A percentile compares a stretch with the other conserved stretches of the same genome.
phyloP scores from a whole-genome alignment of 352 stramenopile genomes.

The Lagenidium giganteum region DNA sequence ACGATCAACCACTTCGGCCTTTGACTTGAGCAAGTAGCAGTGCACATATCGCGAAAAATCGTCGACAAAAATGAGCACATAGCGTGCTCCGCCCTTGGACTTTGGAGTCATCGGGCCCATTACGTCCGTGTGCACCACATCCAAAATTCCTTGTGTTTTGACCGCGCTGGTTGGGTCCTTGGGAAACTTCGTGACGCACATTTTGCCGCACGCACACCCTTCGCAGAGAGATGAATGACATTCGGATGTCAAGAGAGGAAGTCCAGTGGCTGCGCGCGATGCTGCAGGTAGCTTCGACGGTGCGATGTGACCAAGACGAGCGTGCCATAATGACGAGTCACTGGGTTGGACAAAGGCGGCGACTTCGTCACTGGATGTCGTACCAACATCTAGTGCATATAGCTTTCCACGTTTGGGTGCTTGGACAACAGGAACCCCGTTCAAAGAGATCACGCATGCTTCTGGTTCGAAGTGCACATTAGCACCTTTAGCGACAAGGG shows the following conservation, averaged over 20 bases:
- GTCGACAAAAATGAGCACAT: constrained; percentile 19
- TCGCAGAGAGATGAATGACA: constrained; percentile 8
- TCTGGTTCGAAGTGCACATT: too few species aligned
- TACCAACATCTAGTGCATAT: too few species aligned
- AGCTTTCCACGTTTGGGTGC: too few species aligned
- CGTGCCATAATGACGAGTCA: too few species aligned
- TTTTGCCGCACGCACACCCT: constrained; percentile 17
- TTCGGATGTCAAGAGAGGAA: neutral
- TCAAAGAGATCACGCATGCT: too few species aligned
- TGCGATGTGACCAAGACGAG: constrained; percentile 12
- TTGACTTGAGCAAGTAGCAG: neutral
- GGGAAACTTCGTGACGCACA: neutral
- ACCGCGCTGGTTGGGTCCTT: constrained; percentile 6
- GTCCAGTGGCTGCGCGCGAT: neutral
- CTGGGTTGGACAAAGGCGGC: too few species aligned
- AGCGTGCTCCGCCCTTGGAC: constrained; percentile 8
- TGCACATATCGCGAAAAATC: constrained; percentile 9
- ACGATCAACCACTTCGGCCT: constrained; percentile 3
- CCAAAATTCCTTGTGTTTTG: constrained; percentile 3
- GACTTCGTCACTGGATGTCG: too few species aligned
- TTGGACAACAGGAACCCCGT: too few species aligned
- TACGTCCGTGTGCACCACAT: constrained; percentile 14
- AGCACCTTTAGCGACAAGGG: too few species aligned
- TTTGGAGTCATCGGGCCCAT: constrained; percentile 10
- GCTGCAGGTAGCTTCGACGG: neutral